Evolutionary conservation across 2,329 filamentous ascomycete species (phyloP).

Genomic region (Colletotrichum sp.): DNA sequence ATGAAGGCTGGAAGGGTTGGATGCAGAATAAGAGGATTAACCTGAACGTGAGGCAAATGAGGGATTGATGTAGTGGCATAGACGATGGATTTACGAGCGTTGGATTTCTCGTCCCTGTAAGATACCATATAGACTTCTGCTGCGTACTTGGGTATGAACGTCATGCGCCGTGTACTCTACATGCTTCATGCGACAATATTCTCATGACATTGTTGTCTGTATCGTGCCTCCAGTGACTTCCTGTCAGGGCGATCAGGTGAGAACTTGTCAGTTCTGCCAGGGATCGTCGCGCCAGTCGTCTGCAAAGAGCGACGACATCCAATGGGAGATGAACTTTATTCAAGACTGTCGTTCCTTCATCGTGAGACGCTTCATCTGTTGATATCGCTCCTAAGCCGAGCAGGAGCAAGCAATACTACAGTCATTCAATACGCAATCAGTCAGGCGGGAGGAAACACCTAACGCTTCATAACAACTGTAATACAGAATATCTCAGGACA

Average conservation of each 20-base stretch:
- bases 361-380: neutral
- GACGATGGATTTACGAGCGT: neutral
- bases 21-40: conserved; percentile 89
- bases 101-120: neutral
- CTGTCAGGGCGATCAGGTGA: neutral
- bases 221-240: neutral
- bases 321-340: neutral
- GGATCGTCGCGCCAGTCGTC: neutral
- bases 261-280: neutral
- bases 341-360: neutral
- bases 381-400: neutral
- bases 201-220: neutral
- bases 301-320: neutral
- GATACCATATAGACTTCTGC: neutral
- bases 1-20: conserved; percentile 81
- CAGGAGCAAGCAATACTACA: neutral
- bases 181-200: neutral
- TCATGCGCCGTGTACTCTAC: neutral
- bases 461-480: neutral
- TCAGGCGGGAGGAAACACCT: neutral
- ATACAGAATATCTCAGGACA: accelerated
- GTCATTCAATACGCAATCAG: neutral
- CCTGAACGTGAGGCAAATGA: conserved; percentile 91
- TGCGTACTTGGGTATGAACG: neutral
- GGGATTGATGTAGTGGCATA: conserved; percentile 41